Evolutionary conservation across 179 eudicot species (phyloP).

Genomic region (Gypsophila paniculata): DNA sequence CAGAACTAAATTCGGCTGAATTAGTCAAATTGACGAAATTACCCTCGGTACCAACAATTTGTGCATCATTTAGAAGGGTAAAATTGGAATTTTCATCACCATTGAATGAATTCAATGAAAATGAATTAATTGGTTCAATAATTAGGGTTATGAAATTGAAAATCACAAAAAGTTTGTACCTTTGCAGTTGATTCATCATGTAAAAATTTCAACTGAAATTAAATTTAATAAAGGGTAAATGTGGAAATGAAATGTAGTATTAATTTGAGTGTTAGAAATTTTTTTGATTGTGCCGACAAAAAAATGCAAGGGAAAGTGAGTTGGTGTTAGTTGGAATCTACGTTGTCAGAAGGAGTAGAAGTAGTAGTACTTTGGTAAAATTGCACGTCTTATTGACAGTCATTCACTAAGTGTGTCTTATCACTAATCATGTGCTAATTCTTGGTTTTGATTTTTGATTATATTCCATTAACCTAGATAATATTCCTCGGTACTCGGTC

Average conservation of each 20-base stretch:
- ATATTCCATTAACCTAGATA: no score
- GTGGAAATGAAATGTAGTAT: neutral
- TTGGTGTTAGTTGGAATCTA: constrained; percentile 11
- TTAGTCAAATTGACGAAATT: constrained; percentile 41
- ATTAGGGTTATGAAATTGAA: constrained; percentile 30
- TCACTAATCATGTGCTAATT: no score
- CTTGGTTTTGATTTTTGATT: no score
- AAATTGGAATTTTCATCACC: constrained; percentile 25
- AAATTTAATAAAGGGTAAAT: neutral
- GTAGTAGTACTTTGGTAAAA: neutral
- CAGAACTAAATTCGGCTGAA: constrained; percentile 35
- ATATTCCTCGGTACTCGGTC: no score
- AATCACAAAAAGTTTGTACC: constrained; percentile 23
- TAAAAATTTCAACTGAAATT: neutral
- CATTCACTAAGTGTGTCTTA: neutral
- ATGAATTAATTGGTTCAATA: constrained; percentile 29
- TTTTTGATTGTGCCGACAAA: constrained; percentile 3
- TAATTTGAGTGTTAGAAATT: neutral
- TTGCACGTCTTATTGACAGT: constrained; percentile 11
- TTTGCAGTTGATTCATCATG: constrained; percentile 13
- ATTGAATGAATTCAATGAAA: constrained; percentile 30
- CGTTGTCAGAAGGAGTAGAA: no score
- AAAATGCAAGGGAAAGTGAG: neutral
- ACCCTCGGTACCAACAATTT: constrained; percentile 27
- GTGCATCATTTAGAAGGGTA: constrained; percentile 46